Conservation (phyloP, 78 protist genomes). For the Capsaspora owczarzaki region DNA sequence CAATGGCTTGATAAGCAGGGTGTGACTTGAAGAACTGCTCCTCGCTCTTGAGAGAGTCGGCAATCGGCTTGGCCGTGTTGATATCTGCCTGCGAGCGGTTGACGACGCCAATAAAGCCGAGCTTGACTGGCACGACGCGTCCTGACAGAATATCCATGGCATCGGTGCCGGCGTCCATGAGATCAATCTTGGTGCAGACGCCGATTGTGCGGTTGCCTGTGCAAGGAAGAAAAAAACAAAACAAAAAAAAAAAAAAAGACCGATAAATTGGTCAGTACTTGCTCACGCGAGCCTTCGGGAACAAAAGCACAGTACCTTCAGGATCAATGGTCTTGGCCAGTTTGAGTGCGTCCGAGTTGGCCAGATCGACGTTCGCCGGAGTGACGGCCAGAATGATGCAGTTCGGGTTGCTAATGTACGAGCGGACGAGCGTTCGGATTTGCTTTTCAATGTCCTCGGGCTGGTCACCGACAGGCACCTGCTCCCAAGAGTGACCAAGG, state of each 20-base stretch:
- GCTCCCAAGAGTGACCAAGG: too few relatives aligned
- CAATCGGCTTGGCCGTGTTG: slow-evolving; percentile 20
- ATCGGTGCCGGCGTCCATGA: slow-evolving; percentile 86
- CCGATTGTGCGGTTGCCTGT: slow-evolving; percentile 89
- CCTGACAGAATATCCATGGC: slow-evolving; percentile 79
- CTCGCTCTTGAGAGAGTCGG: slow-evolving; percentile 44
- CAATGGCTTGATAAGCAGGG: slow-evolving; percentile 46
- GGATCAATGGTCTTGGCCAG: slow-evolving; percentile 82
- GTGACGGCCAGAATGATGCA: slow-evolving; percentile 89
- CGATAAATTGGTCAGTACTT: background rate
- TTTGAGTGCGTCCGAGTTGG: slow-evolving; percentile 84
- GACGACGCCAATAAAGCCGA: slow-evolving; percentile 81
- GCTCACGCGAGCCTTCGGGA: background rate
- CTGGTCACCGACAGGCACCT: slow-evolving; percentile 80
- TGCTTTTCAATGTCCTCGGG: slow-evolving; percentile 79
- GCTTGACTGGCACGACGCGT: slow-evolving; percentile 31
- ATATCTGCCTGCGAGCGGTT: slow-evolving; percentile 79
- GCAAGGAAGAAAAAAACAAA: too few relatives aligned
- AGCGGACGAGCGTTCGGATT: slow-evolving; percentile 58
- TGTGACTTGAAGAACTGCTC: slow-evolving; percentile 54
- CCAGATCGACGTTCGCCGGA: slow-evolving; percentile 91
- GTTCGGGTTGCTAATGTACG: slow-evolving; percentile 60
- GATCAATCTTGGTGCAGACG: slow-evolving; percentile 87
- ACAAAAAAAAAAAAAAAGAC: too few relatives aligned
- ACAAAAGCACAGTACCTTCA: too few relatives aligned